Percentiles rank a stretch among this genome's conserved stretches.
Evolutionary conservation across 306 rosid genomes (phyloP).

Genomic region (Cicer bijugum): DNA sequence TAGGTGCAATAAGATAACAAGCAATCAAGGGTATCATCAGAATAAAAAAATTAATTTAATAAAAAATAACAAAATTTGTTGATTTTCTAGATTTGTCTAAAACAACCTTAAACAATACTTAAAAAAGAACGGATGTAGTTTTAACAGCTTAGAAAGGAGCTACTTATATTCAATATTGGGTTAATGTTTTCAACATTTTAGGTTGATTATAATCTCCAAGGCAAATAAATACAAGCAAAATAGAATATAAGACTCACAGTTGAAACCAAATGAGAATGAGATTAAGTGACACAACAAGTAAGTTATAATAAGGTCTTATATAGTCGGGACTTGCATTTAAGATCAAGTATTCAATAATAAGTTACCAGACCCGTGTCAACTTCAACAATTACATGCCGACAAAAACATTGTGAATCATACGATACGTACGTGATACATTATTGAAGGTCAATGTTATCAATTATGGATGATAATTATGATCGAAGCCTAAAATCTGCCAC

Average conservation of each 20-base stretch:
- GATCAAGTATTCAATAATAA: conserved; percentile 27
- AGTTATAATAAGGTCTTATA: conserved; percentile 6
- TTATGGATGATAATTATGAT: neutral
- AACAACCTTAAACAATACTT: too few relatives aligned
- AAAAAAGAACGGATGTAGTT: too few relatives aligned
- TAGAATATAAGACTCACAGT: neutral
- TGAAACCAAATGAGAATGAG: neutral
- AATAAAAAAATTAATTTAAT: too few relatives aligned
- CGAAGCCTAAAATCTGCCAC: neutral
- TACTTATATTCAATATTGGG: neutral
- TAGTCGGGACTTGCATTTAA: neutral
- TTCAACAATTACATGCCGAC: neutral
- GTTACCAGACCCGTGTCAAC: neutral
- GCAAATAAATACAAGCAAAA: neutral
- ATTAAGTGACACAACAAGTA: neutral
- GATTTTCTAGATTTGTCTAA: too few relatives aligned
- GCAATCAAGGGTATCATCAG: too few relatives aligned
- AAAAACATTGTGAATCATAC: neutral
- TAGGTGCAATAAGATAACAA: too few relatives aligned
- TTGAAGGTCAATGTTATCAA: neutral
- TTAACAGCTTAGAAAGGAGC: neutral
- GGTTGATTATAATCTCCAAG: neutral
- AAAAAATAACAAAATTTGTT: too few relatives aligned
- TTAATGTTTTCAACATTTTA: conserved; percentile 23
- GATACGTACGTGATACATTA: neutral